Base-by-base conservation (phyloP, 495 filamentous ascomycete genomes). In the Parathielavia appendiculata region DNA sequence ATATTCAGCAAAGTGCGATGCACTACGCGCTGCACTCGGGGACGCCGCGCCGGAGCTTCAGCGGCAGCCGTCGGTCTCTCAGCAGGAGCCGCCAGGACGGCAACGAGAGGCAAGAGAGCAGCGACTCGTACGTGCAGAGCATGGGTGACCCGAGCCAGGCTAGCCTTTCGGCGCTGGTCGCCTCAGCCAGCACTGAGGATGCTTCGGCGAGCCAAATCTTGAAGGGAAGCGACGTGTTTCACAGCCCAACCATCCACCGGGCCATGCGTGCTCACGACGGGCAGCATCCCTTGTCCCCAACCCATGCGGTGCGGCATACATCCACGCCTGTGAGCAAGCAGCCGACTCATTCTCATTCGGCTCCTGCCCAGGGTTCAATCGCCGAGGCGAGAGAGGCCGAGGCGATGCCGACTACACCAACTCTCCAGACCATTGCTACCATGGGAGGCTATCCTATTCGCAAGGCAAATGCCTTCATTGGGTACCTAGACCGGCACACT, bases 201-300 rank as follows among this genome's bases (percentile, higher is more conserved):
- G 89, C 82, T 43, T 93, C 92, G 40, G 92, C 88, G 11, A 97
- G 93, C 70, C 89, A 95, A 68, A 96, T 97, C 16, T 75, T 98
- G 13, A 81, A 82, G 45, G 82, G 87, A 22, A 95, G 90, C 60
- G 90, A 93, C 66, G 87, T 95, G 17, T 97, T 98, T 67, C 84
- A 88, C 54, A 86, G 86, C n/a, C 92, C 91, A 43, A 87, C 89
- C 10, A 86, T 92, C 34, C 73, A 68, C 12, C 71, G 74, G 5
- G 72, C 76, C 0, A 63, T 63, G 4, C 46, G 19, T 11, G 7
- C 46, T 12, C 46, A 45, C 10, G 56, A 58, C 22, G 48, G 32
- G 1, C 55, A 59, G 45, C 32, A 57, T 45, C 1, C 60, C 51
- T 6, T 63, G 19, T 53, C 9, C 9, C 49, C 51, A 19, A 46